Percentiles rank a stretch among this genome's conserved stretches.
These are phyloP conservation scores for Phytophthora sansomeana DNA, from an alignment of 352 stramenopile genomes.

Conservation along the genomic window DNA sequence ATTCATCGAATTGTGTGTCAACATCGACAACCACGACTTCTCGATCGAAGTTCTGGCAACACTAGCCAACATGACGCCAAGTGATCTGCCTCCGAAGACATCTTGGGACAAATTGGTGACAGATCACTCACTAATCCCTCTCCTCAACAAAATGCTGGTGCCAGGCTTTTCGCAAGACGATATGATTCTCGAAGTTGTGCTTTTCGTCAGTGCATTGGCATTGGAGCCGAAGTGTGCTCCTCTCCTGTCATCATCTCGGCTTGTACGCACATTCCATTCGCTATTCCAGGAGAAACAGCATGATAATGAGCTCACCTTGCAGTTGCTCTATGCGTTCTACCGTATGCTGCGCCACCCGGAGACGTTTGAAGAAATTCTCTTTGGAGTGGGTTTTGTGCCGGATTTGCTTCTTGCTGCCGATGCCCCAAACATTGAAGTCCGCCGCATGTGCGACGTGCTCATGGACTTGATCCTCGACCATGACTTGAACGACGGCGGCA, in stretches of 20 bases:
- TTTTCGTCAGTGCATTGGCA: constrained; percentile 83
- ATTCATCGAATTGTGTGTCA: constrained; percentile 87
- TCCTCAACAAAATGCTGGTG: constrained; percentile 93
- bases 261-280: constrained; percentile 79
- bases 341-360: constrained; percentile 75
- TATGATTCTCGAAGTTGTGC: constrained; percentile 92
- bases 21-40: constrained; percentile 93
- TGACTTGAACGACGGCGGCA: constrained; percentile 65
- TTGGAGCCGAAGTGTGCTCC: constrained; percentile 87
- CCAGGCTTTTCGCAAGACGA: constrained; percentile 94
- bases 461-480: constrained; percentile 89
- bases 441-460: constrained; percentile 86
- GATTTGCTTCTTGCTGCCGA: constrained; percentile 83
- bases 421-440: constrained; percentile 82
- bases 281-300: constrained; percentile 90
- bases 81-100: constrained; percentile 88
- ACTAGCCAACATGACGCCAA: constrained; percentile 92
- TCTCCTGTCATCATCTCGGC: constrained; percentile 73
- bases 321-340: constrained; percentile 86
- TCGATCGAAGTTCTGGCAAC: constrained; percentile 94
- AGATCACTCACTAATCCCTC: constrained; percentile 88
- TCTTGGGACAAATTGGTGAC: constrained; percentile 92
- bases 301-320: constrained; percentile 86
- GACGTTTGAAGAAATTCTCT: constrained; percentile 85
- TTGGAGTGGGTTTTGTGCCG: constrained; percentile 75